phyloP scores from a whole-genome alignment of 2,329 filamentous ascomycete genomes.

The Tolypocladium guangdongense region DNA sequence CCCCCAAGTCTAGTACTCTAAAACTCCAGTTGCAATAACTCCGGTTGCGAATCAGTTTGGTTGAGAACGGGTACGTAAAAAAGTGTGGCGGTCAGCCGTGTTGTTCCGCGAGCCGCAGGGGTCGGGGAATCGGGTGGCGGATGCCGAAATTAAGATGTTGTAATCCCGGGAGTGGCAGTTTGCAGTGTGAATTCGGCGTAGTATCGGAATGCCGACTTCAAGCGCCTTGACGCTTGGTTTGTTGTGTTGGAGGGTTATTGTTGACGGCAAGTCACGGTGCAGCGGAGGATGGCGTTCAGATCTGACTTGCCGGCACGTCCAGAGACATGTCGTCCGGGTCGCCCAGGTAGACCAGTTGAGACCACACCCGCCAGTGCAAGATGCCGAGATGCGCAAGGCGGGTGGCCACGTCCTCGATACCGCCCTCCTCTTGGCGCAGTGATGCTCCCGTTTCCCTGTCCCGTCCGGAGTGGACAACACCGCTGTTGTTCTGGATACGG shows the following conservation, averaged over 20 bases:
- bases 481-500: constrained; percentile 28
- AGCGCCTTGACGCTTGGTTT: neutral
- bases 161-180: neutral
- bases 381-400: constrained; percentile 74
- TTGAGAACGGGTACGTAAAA: neutral
- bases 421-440: constrained; percentile 37
- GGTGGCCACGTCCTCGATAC: constrained; percentile 58
- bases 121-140: neutral
- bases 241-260: neutral
- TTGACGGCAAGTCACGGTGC: neutral
- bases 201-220: no score
- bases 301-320: constrained; percentile 14
- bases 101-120: neutral
- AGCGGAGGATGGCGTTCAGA: constrained; percentile 5
- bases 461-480: constrained; percentile 19
- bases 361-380: constrained; percentile 87
- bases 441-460: constrained; percentile 22
- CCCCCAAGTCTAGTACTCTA: constrained; percentile 1
- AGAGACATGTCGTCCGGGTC: constrained; percentile 25
- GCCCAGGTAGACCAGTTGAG: constrained; percentile 55
- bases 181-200: neutral
- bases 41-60: neutral
- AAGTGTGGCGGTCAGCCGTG: neutral
- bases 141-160: neutral
- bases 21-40: constrained; percentile 5